Evolutionary conservation across 2,329 filamentous ascomycete species (phyloP).

Genomic region (Trichoderma citrinoviride): DNA sequence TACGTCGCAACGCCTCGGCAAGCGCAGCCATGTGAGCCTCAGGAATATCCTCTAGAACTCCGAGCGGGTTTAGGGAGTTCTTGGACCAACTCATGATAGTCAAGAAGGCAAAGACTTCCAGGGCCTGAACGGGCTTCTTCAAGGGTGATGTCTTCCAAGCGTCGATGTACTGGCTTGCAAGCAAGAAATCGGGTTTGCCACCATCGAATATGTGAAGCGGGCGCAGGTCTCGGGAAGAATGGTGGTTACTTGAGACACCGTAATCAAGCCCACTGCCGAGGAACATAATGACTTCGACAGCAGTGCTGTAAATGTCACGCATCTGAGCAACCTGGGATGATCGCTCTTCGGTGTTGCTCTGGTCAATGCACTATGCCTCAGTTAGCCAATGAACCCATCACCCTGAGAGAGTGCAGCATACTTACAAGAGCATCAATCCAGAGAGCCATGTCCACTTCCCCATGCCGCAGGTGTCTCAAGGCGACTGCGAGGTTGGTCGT

Average conservation of each 20-base stretch:
- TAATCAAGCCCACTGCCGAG: background rate
- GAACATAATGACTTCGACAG: background rate
- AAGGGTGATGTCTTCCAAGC: background rate
- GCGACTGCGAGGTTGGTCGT: background rate
- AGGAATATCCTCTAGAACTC: background rate
- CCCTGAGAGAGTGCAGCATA: too few species aligned
- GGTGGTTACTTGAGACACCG: too few species aligned
- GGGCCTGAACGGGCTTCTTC: background rate
- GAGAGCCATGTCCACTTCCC: background rate
- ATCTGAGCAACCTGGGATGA: conserved; percentile 2
- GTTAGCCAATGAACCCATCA: background rate
- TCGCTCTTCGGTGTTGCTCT: background rate
- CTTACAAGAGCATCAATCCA: background rate
- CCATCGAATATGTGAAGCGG: background rate
- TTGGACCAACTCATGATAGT: accelerated
- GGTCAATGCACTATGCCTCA: background rate
- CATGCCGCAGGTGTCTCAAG: background rate
- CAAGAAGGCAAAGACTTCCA: background rate
- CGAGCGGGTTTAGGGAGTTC: background rate
- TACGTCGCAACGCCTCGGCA: background rate
- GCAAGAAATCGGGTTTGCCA: background rate
- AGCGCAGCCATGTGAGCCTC: background rate
- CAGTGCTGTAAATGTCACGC: background rate
- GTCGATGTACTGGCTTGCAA: background rate
- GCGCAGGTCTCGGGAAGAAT: background rate